Evolutionary conservation across 2,329 filamentous ascomycete genomes (phyloP), one percentile per base, ranked within the genome.

Genomic region (Dothiorella sarmentorum): DNA sequence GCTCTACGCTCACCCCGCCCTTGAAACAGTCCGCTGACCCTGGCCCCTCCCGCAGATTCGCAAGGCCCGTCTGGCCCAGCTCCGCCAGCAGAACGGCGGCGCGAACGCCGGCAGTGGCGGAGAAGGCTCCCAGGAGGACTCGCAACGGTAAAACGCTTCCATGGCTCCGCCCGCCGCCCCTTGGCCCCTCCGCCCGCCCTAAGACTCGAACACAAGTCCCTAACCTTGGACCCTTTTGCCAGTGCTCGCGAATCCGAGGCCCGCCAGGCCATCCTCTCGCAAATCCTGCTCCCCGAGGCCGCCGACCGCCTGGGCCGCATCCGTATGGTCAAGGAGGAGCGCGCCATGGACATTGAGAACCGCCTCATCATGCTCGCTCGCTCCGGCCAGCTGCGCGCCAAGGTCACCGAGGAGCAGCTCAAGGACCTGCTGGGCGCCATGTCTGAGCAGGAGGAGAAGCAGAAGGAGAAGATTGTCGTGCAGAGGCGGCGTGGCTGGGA

Each of bases 281-380:
- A 97, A 76, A 97, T 99, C 78, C 90, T 99, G 62, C 87, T 92
- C 68, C 94, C 94, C 65, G 91, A 93, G 70, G 94, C 94, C 17
- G 89, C 91, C 61, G 94, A 99, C 77, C 89, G 94, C 13, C 83
- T 99, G 1, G 91, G 90, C 59, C 90, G 94, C 64, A 97, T 99
- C 77, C 88, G 93, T 31, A 86, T 99, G 61, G 94, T 99, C 70
- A 97, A 97, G 77, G 91, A 92, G 72, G 87, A 88, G 66, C 90
- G 94, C 68, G 94, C 94, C 33, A 84, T 82, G 62, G 91, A 97
- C 69, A 85, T 99, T 59, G 94, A 99, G 79, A 92, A 95, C 80
- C 79, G 93, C 52, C 83, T 99, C 59, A 92, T 99, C 74, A 91
- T 88, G 85, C 84, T 99, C 60, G 93, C 94, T 60, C 85, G 91